A percentile compares a stretch with the other conserved stretches of the same genome.
Evolutionary conservation across 208 protist genomes (phyloP).

Genomic region (Porcisia hertigi): DNA sequence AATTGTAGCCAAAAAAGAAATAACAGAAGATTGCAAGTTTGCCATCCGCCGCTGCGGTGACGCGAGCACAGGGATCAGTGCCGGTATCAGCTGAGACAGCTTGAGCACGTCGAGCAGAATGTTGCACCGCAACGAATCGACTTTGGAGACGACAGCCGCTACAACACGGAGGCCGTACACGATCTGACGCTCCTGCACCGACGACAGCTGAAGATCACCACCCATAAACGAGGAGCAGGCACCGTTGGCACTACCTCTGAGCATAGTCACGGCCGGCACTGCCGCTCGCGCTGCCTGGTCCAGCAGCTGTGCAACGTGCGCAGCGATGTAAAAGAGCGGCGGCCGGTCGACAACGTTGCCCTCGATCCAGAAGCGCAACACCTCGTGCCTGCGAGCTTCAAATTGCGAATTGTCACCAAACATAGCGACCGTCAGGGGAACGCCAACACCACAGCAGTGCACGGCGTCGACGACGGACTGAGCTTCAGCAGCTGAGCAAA

Average conservation of each 20-base stretch:
- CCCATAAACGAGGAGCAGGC: neutral
- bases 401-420: constrained; percentile 22
- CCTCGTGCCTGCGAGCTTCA: constrained; percentile 37
- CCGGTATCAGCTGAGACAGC: constrained; percentile 29
- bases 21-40: constrained; percentile 63
- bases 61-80: constrained; percentile 22
- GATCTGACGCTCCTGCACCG: constrained; percentile 37
- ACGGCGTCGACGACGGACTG: constrained; percentile 49
- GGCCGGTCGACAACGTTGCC: constrained; percentile 35
- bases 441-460: constrained; percentile 28
- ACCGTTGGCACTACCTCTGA: neutral
- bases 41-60: constrained; percentile 28
- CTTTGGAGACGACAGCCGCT: constrained; percentile 31
- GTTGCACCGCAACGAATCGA: constrained; percentile 26
- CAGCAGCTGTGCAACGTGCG: constrained; percentile 30
- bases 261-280: neutral
- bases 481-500: constrained; percentile 34
- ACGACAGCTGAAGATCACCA: constrained; percentile 8
- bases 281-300: constrained; percentile 2
- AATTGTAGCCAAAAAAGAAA: constrained; percentile 41
- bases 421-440: constrained; percentile 29
- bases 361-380: constrained; percentile 63
- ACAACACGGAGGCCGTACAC: constrained; percentile 50
- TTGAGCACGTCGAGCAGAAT: constrained; percentile 32
- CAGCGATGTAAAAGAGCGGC: constrained; percentile 39